phyloP scores from a whole-genome alignment of 179 eudicot genomes.

The Pouteria campechiana region DNA sequence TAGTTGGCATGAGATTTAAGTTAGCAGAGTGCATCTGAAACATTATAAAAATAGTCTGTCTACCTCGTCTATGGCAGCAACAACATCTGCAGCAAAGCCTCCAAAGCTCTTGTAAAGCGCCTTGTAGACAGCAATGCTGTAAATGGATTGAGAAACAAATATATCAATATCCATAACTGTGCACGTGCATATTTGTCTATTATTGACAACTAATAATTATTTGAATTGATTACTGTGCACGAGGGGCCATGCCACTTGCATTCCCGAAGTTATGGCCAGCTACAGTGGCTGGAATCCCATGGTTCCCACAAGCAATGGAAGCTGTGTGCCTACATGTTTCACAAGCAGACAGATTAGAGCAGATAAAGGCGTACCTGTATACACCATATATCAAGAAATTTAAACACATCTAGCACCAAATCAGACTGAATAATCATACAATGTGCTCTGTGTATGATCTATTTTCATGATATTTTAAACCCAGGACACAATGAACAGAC shows the following conservation, averaged over 20 bases:
- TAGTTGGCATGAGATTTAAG: too few relatives aligned
- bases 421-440: too few relatives aligned
- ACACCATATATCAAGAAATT: too few relatives aligned
- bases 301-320: constrained; percentile 91
- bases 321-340: constrained; percentile 71
- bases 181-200: neutral
- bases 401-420: too few relatives aligned
- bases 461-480: too few relatives aligned
- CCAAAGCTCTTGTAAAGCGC: constrained; percentile 74
- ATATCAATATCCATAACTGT: neutral
- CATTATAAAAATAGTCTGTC: neutral
- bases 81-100: constrained; percentile 79
- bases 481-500: too few relatives aligned
- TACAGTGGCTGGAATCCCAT: constrained; percentile 85
- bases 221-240: constrained; percentile 52
- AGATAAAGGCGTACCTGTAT: too few relatives aligned
- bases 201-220: neutral
- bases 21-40: too few relatives aligned
- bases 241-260: constrained; percentile 99
- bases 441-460: too few relatives aligned
- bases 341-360: too few relatives aligned
- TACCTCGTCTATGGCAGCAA: constrained; percentile 88
- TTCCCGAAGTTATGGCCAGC: constrained; percentile 85
- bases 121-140: constrained; percentile 69
- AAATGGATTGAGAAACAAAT: constrained; percentile 4